Conservation (phyloP, 1,139 yeast species). For the Yueomyces sp. region DNA sequence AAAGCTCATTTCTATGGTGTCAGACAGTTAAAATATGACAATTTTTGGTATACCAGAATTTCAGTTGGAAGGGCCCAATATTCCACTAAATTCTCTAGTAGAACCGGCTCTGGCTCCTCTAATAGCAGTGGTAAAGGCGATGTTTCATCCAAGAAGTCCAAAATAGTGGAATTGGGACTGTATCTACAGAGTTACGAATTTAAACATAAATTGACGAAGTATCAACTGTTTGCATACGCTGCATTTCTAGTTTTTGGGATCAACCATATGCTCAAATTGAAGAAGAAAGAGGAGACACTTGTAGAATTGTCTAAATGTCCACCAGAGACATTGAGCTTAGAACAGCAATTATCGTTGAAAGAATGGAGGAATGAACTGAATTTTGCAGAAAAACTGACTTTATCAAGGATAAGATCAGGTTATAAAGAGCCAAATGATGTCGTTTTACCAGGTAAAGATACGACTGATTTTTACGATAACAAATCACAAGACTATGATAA, state of each 20-base stretch:
- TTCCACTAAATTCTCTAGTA: too few relatives aligned
- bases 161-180: background rate
- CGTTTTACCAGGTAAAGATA: conserved; percentile 62
- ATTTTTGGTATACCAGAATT: too few relatives aligned
- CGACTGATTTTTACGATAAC: conserved; percentile 68
- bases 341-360: conserved; percentile 42
- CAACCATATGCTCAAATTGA: conserved; percentile 55
- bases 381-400: conserved; percentile 44
- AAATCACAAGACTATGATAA: conserved; percentile 75
- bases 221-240: conserved; percentile 45
- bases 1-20: too few relatives aligned
- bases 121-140: too few relatives aligned
- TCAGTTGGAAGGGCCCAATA: too few relatives aligned
- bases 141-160: too few relatives aligned
- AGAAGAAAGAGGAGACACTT: conserved; percentile 52
- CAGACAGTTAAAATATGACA: too few relatives aligned
- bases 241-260: conserved; percentile 47
- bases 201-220: conserved; percentile 36
- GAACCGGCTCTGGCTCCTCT: too few relatives aligned
- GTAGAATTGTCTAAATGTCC: conserved; percentile 7
- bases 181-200: conserved; percentile 26
- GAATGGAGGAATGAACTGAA: conserved; percentile 34
- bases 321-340: conserved; percentile 25
- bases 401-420: conserved; percentile 37
- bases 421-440: conserved; percentile 25